Evolutionary conservation across 768 basidiomycete genomes (phyloP).

Genomic region (Hygrophorus pudorinus): DNA sequence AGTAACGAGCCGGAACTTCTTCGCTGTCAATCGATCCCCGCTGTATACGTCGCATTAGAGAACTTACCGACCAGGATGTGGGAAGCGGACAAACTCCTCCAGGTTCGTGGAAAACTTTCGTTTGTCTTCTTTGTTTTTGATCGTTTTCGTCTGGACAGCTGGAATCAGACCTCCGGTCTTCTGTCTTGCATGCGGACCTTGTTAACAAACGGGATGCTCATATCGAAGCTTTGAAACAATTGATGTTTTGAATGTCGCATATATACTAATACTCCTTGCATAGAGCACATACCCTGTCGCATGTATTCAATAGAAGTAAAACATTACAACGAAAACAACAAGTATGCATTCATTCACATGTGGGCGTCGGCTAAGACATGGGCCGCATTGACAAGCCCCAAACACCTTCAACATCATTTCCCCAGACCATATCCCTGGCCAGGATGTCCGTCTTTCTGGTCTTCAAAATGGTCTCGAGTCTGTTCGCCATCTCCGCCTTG

Average conservation of each 20-base stretch:
- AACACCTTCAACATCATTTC: background rate
- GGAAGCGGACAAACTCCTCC: conserved; percentile 84
- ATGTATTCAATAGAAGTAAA: background rate
- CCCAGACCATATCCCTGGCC: conserved; percentile 35
- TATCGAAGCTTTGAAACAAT: conserved; percentile 31
- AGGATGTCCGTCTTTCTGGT: conserved; percentile 39
- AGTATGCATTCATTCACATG: too few species aligned
- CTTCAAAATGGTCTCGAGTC: conserved; percentile 36
- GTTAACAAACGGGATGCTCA: conserved; percentile 44
- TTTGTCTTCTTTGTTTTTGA: background rate
- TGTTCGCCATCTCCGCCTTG: conserved; percentile 37
- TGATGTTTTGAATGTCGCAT: conserved; percentile 20
- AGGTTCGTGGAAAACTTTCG: conserved; percentile 38
- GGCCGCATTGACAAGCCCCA: too few species aligned
- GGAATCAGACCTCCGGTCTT: conserved; percentile 46
- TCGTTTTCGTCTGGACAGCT: conserved; percentile 23
- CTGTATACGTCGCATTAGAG: conserved; percentile 83
- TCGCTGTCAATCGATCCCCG: conserved; percentile 74
- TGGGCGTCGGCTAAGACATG: too few species aligned
- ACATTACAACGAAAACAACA: too few species aligned
- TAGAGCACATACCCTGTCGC: too few species aligned
- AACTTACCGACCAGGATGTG: conserved; percentile 89
- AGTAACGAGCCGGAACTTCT: conserved; percentile 78
- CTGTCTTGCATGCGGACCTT: conserved; percentile 46
- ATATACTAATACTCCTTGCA: too few species aligned